Base-by-base conservation (phyloP, 495 filamentous ascomycete species). In the Penicillium antarcticum region DNA sequence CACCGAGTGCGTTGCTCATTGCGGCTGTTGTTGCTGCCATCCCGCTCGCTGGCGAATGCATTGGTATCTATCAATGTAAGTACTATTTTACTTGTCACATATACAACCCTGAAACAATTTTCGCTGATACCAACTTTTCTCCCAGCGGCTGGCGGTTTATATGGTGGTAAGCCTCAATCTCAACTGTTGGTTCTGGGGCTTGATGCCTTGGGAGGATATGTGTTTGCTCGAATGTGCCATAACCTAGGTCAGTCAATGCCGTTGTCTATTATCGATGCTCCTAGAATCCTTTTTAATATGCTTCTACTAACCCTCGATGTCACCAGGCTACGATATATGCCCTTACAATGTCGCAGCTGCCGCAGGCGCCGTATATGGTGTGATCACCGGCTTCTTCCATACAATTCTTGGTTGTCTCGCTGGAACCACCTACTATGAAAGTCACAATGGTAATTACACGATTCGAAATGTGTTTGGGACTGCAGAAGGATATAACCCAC, bases 191-290 rank as follows among this genome's bases (percentile, higher is more conserved):
- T 55, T 18, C 34, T 55, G n/a, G 56, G 56, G 9, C 45, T 58
- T 23, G 46, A 58, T 24, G 51, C 56, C 5, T 39, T 58, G 10
- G 56, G 51, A 1, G 56, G 56, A 4, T 58, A 58, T 21, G 56
- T 58, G 1, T 58, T 58, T 47, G 56, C 56, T 42, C 56, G 56
- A 5, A 58, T 58, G 56, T 51, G 51, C 6, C 56, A 58, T 23
- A 58, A 58, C 36, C 42, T 34, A 19, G 56, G 53, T 52, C 34
- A 26, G 41, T 45, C 36, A 5, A 3, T 6, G 8, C 10, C 17
- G 11, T 21, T 4, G 19, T 1, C 12, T n/a, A n/a, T 17, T 31
- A 6, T 13, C 11, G 12, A 33, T 19, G 10, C 16, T 33, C 7
- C 2, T 3, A 6, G 10, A 12, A 1, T 1, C 10, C 4, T 36